Base-by-base conservation (phyloP, 352 stramenopile species). In the Phytophthora pisi region DNA sequence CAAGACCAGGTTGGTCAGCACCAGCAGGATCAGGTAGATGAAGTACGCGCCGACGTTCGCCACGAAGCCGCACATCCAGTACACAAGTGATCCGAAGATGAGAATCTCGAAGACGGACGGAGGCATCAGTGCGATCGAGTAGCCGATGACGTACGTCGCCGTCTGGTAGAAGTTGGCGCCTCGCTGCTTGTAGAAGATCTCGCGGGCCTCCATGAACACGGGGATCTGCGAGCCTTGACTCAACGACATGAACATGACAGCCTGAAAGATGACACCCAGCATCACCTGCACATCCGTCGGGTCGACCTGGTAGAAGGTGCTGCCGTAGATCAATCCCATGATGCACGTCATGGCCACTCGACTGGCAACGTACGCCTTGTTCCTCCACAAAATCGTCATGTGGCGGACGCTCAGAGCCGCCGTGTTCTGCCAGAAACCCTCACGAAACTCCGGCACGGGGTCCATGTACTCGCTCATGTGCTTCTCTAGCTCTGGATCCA, bases 31-130 rank as follows among this genome's bases (percentile, higher is more conserved):
- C 45, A 64, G 31, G 31, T 64, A 64, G 31, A 64, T 56, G 30
- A 64, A 40, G 57, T 50, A 64, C 30, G 57, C 57, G 46, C 57
- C 57, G 11, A 24, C 57, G 24, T 55, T 64, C 20, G 42, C 84
- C 10, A 68, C 63, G 42, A 79, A 78, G 23, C 85, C 88, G 59
- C 89, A 83, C 72, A 93, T 90, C 72, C 80, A 95, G 62, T 95
- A 95, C 10, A 93, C 54, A 43, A 95, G 70, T 16, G 72, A 84
- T 11, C 82, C 84, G 71, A 93, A 92, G 26, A 87, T 70, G 16
- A 91, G 64, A 36, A 64, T 64, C 46, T 64, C 57, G 16, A 64
- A 64, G 1, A 64, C 9, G 3, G 57, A 64, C 26, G 57, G 57
- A 4, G 46, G 57, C 18, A 64, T 64, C 45, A 64, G 28, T 0